Conservation (phyloP, 2,329 filamentous ascomycete species). For the Epichloe scottii region DNA sequence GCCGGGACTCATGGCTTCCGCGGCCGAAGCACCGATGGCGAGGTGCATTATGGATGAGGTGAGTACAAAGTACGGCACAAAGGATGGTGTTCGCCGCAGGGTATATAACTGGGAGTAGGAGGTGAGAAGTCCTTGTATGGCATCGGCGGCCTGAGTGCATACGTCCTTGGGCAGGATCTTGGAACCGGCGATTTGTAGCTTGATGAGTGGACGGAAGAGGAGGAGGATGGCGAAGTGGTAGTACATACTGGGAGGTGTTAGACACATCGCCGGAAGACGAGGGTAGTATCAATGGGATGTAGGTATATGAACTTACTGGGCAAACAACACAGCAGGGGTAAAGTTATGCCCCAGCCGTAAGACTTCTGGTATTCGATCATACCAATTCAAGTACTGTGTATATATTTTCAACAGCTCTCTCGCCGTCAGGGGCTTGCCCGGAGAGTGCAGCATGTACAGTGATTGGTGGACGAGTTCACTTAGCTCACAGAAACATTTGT, state of each 20-base stretch:
- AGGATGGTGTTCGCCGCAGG: slow-evolving; percentile 44
- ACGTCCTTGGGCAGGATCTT: slow-evolving; percentile 52
- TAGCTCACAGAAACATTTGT: slow-evolving; percentile 57
- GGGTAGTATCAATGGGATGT: neutral
- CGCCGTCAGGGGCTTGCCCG: slow-evolving; percentile 51
- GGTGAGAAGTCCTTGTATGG: slow-evolving; percentile 41
- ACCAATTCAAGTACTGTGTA: slow-evolving; percentile 59
- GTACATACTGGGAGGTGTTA: slow-evolving; percentile 41
- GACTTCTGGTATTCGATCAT: slow-evolving; percentile 51
- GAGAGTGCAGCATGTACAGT: slow-evolving; percentile 60
- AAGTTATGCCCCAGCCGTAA: slow-evolving; percentile 55
- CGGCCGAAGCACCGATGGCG: slow-evolving; percentile 32
- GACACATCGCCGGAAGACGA: neutral
- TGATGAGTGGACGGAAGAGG: slow-evolving; percentile 63
- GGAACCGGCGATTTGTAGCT: slow-evolving; percentile 48
- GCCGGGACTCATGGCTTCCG: slow-evolving; percentile 6
- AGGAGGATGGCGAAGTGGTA: slow-evolving; percentile 59
- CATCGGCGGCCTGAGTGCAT: slow-evolving; percentile 49
- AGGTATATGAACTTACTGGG: slow-evolving; percentile 45
- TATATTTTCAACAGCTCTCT: slow-evolving; percentile 52
- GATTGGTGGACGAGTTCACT: slow-evolving; percentile 64
- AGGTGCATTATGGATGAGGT: slow-evolving; percentile 50
- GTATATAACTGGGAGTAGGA: slow-evolving; percentile 49
- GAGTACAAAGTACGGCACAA: slow-evolving; percentile 50
- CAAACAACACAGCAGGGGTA: slow-evolving; percentile 59